Evolutionary conservation across 306 rosid species (phyloP).

Genomic region (Ammopiptanthus mongolicus): DNA sequence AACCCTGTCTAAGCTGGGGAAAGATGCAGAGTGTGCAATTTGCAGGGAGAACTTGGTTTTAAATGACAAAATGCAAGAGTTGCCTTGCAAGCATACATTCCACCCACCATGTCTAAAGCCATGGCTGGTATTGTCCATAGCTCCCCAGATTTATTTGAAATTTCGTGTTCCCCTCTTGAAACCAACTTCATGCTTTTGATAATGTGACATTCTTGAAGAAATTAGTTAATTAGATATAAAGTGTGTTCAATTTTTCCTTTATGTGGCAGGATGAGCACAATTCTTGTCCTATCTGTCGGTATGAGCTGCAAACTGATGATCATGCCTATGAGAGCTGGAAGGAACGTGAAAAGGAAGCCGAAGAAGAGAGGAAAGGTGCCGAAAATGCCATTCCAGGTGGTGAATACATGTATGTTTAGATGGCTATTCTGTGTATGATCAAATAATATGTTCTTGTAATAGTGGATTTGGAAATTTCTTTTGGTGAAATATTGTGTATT

Average conservation of each 20-base stretch:
- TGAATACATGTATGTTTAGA: conserved; percentile 88
- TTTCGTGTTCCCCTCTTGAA: neutral
- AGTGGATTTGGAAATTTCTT: neutral
- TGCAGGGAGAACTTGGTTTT: conserved; percentile 76
- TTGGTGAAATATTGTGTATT: conserved; percentile 14
- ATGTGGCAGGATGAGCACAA: conserved; percentile 72
- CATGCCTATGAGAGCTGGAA: conserved; percentile 92
- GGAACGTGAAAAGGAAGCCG: conserved; percentile 94
- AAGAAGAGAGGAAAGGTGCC: conserved; percentile 90
- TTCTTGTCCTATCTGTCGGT: conserved; percentile 85
- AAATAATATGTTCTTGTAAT: neutral
- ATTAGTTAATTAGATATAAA: neutral
- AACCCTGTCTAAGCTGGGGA: conserved; percentile 54
- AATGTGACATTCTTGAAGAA: neutral
- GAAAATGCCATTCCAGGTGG: conserved; percentile 93
- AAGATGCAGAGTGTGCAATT: conserved; percentile 82
- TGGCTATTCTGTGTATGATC: neutral
- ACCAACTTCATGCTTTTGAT: conserved; percentile 15
- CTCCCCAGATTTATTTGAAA: neutral
- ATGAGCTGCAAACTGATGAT: conserved; percentile 87
- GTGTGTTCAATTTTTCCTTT: neutral
- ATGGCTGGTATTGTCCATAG: conserved; percentile 71
- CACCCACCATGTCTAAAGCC: conserved; percentile 95
- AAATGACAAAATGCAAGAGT: conserved; percentile 84
- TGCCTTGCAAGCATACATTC: conserved; percentile 97